Conservation (phyloP, 495 filamentous ascomycete genomes). For the Cercophora samala region DNA sequence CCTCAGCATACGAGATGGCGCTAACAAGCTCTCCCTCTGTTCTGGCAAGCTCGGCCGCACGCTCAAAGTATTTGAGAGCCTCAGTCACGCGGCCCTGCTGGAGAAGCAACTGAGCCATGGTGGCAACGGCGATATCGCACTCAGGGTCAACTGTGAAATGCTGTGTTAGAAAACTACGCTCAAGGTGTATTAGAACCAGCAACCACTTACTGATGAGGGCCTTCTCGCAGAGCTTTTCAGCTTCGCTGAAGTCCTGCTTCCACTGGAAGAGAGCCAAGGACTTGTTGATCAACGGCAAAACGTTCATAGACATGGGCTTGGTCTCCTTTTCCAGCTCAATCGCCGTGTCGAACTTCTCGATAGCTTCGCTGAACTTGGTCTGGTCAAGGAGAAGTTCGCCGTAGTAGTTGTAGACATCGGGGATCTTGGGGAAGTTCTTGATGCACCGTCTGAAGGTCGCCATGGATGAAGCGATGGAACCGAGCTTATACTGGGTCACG, state of each 20-base stretch:
- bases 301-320: constrained; percentile 93
- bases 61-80: constrained; percentile 94
- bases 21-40: constrained; percentile 96
- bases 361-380: constrained; percentile 88
- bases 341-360: constrained; percentile 96
- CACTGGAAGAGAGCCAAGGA: constrained; percentile 95
- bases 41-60: constrained; percentile 88
- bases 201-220: constrained; percentile 83
- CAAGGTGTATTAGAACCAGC: not conserved
- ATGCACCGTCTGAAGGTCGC: constrained; percentile 95
- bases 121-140: constrained; percentile 97
- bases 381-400: constrained; percentile 98
- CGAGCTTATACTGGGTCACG: constrained; percentile 99
- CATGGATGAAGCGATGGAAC: constrained; percentile 95
- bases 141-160: constrained; percentile 84
- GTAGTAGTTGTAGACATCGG: constrained; percentile 99
- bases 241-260: constrained; percentile 92
- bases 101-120: constrained; percentile 97
- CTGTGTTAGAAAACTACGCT: constrained; percentile 30
- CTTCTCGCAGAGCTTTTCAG: constrained; percentile 94
- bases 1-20: constrained; percentile 94
- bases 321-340: constrained; percentile 96
- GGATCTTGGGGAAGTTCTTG: constrained; percentile 95
- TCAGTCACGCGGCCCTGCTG: constrained; percentile 97
- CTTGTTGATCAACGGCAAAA: constrained; percentile 97